These are phyloP conservation scores for Coccomyxa subellipsoidea DNA, from an alignment of 163 green algal genomes.

Conservation along the genomic window DNA sequence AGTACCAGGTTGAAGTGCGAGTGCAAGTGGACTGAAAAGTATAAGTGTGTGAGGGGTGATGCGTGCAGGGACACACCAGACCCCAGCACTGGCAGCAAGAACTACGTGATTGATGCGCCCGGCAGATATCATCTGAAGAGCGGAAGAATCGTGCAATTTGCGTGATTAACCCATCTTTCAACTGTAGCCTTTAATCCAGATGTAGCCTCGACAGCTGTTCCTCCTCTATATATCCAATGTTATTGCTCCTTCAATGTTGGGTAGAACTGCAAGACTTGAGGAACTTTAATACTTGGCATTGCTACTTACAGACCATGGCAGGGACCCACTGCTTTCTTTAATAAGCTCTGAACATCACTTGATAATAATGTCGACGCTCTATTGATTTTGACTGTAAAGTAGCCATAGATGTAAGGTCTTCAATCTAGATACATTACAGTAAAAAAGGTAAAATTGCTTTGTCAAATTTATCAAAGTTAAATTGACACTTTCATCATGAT, in stretches of 20 bases:
- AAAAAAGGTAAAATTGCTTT: too few relatives aligned
- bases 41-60: not conserved
- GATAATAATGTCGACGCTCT: too few relatives aligned
- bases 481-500: too few relatives aligned
- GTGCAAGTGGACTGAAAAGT: not conserved
- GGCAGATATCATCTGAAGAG: conserved; percentile 31
- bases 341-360: not conserved
- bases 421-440: too few relatives aligned
- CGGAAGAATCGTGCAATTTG: conserved; percentile 8
- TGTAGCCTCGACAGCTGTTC: not conserved
- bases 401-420: too few relatives aligned
- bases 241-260: not conserved
- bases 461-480: too few relatives aligned
- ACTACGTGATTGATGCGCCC: conserved; percentile 31
- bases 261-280: not conserved
- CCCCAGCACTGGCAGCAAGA: conserved; percentile 24
- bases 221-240: not conserved
- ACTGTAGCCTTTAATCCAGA: not conserved
- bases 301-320: not conserved
- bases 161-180: too few relatives aligned
- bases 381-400: too few relatives aligned
- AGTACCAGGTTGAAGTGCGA: too few relatives aligned
- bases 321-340: not conserved
- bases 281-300: too few relatives aligned
- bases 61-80: conserved; percentile 32